Evolutionary conservation across 2,329 filamentous ascomycete species (phyloP).

Genomic region (Phialophora verrucosa): DNA sequence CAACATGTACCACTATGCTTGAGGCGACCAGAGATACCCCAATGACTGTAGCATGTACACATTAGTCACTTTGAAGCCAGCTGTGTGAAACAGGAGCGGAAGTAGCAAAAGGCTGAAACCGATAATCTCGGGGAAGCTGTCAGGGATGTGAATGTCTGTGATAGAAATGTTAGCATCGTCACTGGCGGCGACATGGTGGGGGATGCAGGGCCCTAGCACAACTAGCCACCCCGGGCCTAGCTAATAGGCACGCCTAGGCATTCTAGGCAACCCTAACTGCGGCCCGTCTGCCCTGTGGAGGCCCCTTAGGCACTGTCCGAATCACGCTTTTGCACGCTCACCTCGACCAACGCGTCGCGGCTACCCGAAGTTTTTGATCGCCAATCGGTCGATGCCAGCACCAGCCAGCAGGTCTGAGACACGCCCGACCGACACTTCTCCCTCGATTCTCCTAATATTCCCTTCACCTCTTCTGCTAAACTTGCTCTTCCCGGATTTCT

Average conservation of each 20-base stretch:
- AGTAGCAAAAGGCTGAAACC: conserved; percentile 20
- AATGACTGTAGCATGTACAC: neutral
- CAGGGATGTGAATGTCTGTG: conserved; percentile 8
- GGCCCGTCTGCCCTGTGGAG: neutral
- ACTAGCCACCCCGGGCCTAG: neutral
- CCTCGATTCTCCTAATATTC: neutral
- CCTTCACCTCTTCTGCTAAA: neutral
- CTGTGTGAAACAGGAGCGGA: neutral
- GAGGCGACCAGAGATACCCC: conserved; percentile 19
- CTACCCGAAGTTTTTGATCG: neutral
- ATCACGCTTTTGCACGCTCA: neutral
- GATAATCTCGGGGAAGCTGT: conserved; percentile 20
- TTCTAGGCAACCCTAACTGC: neutral
- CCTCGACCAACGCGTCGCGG: conserved; percentile 12
- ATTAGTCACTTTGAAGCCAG: neutral
- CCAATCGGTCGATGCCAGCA: conserved; percentile 21
- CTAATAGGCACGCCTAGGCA: neutral
- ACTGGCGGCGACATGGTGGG: neutral
- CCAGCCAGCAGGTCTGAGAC: conserved; percentile 16
- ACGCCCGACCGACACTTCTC: conserved; percentile 1
- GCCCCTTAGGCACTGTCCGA: neutral
- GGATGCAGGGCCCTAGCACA: neutral
- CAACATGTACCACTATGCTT: neutral
- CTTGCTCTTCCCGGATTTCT: neutral
- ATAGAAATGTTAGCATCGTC: conserved; percentile 14